phyloP scores from a whole-genome alignment of 352 stramenopile species.

The Globisporangium parvum region DNA sequence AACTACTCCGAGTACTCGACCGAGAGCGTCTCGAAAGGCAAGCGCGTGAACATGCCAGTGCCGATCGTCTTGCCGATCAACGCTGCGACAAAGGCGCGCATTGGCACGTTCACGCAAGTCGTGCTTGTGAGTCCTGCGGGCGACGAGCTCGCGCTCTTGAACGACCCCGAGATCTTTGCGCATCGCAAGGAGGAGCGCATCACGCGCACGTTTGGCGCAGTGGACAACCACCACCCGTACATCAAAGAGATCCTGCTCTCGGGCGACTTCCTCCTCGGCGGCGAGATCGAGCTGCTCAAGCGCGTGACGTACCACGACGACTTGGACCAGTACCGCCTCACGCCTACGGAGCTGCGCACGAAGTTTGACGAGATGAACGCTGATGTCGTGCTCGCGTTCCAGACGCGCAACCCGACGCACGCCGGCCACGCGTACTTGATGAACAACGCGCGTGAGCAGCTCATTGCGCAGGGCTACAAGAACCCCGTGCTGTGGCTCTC shows the following conservation, averaged over 20 bases:
- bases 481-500: conserved; percentile 97
- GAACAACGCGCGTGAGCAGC: conserved; percentile 93
- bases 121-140: conserved; percentile 94
- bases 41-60: conserved; percentile 95
- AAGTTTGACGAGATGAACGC: conserved; percentile 94
- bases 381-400: conserved; percentile 97
- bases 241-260: conserved; percentile 94
- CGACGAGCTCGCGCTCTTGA: conserved; percentile 90
- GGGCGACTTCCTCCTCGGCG: conserved; percentile 94
- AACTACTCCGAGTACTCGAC: conserved; percentile 92
- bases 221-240: conserved; percentile 96
- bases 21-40: conserved; percentile 66
- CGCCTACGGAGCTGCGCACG: conserved; percentile 88
- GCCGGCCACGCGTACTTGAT: conserved; percentile 98
- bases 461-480: conserved; percentile 91
- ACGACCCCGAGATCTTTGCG: conserved; percentile 93
- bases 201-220: conserved; percentile 95
- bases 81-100: conserved; percentile 85
- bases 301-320: conserved; percentile 96
- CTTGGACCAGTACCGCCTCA: conserved; percentile 95
- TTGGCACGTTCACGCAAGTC: conserved; percentile 80
- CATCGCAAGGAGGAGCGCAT: conserved; percentile 98
- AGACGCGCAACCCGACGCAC: conserved; percentile 98
- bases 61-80: conserved; percentile 96
- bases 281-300: conserved; percentile 94